Base-by-base conservation (phyloP, 768 basidiomycete species). In the Agaricus sinodeliciosus region DNA sequence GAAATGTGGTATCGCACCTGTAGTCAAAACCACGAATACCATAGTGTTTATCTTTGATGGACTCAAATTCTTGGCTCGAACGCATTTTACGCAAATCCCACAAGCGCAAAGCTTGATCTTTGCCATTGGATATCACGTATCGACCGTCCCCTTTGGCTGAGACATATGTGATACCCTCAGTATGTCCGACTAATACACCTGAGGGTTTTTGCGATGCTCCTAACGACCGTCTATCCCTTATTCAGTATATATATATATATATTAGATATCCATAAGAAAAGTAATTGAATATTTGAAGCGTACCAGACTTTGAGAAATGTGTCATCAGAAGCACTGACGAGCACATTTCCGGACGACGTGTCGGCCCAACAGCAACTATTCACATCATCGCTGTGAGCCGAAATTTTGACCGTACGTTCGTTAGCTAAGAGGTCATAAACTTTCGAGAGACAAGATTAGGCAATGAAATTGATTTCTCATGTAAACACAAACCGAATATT, bases 301-400 rank as follows among this genome's bases (percentile, higher is more conserved):
- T 68, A 93, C 96, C 96, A 99, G 55, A 98, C 84, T 78, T 98
- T 98, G 55, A 98, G 71, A 67, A 87, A 94, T 0, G 82, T 84
- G 64, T 99, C 96, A 62, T 99, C 96, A 0, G 93, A 94, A 0
- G 90, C 96, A 59, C 92, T 95, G 46, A 98, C 84, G 25, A 99
- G 80, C 16, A 99, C 82, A 65, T 99, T 98, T 9, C 93, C 93
- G 11, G 91, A 94, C 2, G 81, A 79, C 9, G 85, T 85, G 63
- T 97, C 94, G 0, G 96, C 96, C 85, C 94, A 99, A 63, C 90
- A 93, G 69, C 94, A 84, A 62, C 91, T 90, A 61, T 99, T 99
- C 39, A 97, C 88, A 64, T 99, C 96, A 63, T 91, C 86, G 1
- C 69, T 64, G 63, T 99, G 96, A 0, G 92, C 96, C n/a, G 68